Evolutionary conservation across 2,329 filamentous ascomycete genomes (phyloP).

Genomic region (Escovopsis weberi): DNA sequence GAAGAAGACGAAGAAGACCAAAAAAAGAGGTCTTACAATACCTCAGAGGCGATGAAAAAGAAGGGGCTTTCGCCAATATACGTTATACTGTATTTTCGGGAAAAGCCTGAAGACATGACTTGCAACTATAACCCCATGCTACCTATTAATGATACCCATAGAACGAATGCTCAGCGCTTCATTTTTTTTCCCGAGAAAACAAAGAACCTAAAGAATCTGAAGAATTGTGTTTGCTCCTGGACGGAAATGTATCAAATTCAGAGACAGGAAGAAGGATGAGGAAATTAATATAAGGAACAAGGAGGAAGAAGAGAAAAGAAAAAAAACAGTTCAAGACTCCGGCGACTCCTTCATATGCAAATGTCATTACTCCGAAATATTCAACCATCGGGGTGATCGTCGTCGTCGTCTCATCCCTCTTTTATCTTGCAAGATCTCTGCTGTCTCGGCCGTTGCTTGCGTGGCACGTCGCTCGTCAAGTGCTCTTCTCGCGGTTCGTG

Average conservation of each 20-base stretch:
- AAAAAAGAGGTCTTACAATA: neutral
- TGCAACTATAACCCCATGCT: slow-evolving; percentile 5
- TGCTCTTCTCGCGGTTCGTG: slow-evolving; percentile 32
- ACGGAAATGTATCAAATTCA: too few species aligned
- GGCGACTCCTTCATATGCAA: slow-evolving; percentile 13
- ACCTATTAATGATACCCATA: slow-evolving; percentile 6
- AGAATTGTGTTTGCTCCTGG: neutral
- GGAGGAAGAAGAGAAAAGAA: neutral
- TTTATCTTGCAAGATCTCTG: neutral
- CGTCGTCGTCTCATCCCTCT: neutral
- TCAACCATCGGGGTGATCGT: slow-evolving; percentile 3
- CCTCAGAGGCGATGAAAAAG: slow-evolving; percentile 10
- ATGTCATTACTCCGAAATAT: slow-evolving; percentile 6
- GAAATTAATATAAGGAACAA: too few species aligned
- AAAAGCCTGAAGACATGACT: slow-evolving; percentile 5
- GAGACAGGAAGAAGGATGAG: too few species aligned
- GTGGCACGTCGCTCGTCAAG: slow-evolving; percentile 4
- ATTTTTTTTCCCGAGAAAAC: neutral
- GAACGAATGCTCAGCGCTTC: neutral
- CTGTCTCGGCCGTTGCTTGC: too few species aligned
- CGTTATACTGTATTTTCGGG: too few species aligned
- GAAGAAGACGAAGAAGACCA: slow-evolving; percentile 1
- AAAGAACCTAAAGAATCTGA: slow-evolving; percentile 2
- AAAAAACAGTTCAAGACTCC: slow-evolving; percentile 1
- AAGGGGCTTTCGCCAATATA: slow-evolving; percentile 4